Evolutionary conservation across 2,329 filamentous ascomycete genomes (phyloP), one percentile per base, ranked within the genome.

Genomic region (Penicillium verrucosum): DNA sequence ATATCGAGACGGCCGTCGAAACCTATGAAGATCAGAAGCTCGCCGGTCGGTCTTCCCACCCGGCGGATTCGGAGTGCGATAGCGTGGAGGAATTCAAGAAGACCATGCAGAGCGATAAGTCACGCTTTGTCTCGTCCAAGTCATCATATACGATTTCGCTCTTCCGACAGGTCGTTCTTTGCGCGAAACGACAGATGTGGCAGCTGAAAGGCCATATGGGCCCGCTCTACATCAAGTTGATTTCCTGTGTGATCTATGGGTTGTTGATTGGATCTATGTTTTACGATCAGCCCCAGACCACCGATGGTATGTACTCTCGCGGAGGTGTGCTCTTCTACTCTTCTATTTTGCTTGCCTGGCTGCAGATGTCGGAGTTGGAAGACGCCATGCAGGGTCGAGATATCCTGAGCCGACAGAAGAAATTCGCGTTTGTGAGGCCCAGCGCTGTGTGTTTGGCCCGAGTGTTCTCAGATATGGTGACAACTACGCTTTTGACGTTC

Each of bases 251-350:
- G 49, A 80, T 86, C 51, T 88, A 89, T 68, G 82, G 77, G 32
- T 78, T 93, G 14, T 85, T 93, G 58, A 84, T 90, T 45, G 88
- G 88, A 1, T 89, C 85, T 1, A 81, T 92, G 43, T 92, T 92
- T 72, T 89, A 89, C 66, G 85, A 83, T 8, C 77, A 83, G 61
- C 74, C 82, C 0, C 67, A 77, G 2, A 77, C 80, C 51, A 85
- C 83, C 0, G 77, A 76, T 16, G 85, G 83, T 23, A 81, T 83
- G 34, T 87, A 86, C 67, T 77, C 78, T 4, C 78, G 84, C 54
- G 84, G 84, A 18, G 85, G 85, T 60, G 77, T 81, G 3, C 69
- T 83, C 3, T 87, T 87, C 73, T 86, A 86, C 71, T 83, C 81
- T 0, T 82, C 85, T 38, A 74, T 87, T 36, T 81, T 87, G 68